phyloP scores from a whole-genome alignment of 345 rosid species.

The Punica granatum region DNA sequence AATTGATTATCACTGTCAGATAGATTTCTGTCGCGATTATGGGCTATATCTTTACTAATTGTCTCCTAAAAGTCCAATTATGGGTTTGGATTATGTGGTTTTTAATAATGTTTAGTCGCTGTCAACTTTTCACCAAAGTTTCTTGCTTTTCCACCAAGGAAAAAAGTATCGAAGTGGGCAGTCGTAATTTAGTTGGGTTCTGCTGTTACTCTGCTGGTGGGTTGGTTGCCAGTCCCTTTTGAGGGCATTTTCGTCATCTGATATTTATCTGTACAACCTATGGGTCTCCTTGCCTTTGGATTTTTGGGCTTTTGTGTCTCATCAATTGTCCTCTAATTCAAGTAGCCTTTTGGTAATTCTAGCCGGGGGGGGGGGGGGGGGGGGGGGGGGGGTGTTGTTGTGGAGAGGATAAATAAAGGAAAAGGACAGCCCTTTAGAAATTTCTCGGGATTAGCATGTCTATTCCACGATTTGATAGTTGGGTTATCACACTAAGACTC shows the following conservation, averaged over 20 bases:
- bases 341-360: background rate
- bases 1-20: constrained; percentile 17
- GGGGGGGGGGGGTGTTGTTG: no score
- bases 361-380: no score
- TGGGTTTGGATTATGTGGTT: constrained; percentile 22
- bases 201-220: constrained; percentile 6
- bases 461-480: background rate
- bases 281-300: background rate
- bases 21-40: constrained; percentile 9
- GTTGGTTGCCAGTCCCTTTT: constrained; percentile 30
- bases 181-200: constrained; percentile 14
- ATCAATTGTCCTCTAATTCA: background rate
- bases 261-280: background rate
- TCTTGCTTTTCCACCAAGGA: constrained; percentile 28
- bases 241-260: constrained; percentile 28
- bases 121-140: constrained; percentile 34
- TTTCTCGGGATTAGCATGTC: background rate
- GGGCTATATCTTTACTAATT: constrained; percentile 11
- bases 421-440: background rate
- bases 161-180: constrained; percentile 21
- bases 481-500: background rate
- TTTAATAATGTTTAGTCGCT: constrained; percentile 33
- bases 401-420: no score
- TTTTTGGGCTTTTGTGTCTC: background rate
- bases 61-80: constrained; percentile 22